Conservation (phyloP, 495 filamentous ascomycete species). For the Glonium stellatum region DNA sequence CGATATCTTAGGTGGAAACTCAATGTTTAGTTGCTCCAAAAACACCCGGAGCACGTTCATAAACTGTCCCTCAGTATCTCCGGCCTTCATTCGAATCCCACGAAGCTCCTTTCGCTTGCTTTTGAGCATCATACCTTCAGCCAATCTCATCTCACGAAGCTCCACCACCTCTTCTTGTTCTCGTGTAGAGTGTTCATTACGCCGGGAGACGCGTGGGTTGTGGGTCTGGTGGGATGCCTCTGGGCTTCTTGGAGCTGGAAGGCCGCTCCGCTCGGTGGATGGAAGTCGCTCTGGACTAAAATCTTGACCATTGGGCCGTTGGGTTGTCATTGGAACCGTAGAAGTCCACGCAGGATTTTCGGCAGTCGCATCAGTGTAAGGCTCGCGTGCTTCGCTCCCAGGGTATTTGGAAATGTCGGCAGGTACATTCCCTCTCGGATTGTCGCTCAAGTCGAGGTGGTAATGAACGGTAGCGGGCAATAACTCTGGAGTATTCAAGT, state of each 20-base stretch:
- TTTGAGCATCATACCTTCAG: not conserved
- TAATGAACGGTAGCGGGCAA: too few species aligned
- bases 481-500: too few species aligned
- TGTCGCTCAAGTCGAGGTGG: too few species aligned
- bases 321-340: too few species aligned
- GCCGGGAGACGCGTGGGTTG: not conserved
- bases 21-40: not conserved
- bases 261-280: not conserved
- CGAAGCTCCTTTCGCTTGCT: not conserved
- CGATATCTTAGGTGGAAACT: not conserved
- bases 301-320: too few species aligned
- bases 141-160: not conserved
- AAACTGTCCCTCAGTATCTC: not conserved
- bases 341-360: too few species aligned
- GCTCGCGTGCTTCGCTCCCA: too few species aligned
- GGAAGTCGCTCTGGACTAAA: too few species aligned
- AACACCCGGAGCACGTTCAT: not conserved
- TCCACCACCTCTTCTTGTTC: not conserved
- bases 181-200: not conserved
- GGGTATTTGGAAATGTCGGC: too few species aligned
- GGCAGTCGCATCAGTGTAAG: too few species aligned
- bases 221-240: not conserved
- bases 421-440: too few species aligned
- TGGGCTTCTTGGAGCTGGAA: not conserved
- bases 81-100: not conserved